Percentiles rank a stretch among this genome's conserved stretches.
Evolutionary conservation across 306 rosid species (phyloP).

Genomic region (Hippophae rhamnoides): DNA sequence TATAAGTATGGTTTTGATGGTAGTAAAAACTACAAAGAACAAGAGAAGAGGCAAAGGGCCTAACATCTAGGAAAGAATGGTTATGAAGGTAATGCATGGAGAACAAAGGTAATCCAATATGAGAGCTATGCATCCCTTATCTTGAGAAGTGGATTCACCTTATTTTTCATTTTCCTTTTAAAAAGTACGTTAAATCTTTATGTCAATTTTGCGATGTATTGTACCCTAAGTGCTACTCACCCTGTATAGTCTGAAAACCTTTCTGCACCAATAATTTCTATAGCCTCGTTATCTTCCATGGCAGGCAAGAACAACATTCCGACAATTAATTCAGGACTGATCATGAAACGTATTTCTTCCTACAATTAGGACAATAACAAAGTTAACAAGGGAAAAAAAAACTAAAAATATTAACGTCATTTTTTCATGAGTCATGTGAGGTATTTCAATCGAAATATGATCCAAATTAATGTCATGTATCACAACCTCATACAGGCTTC

Average conservation of each 20-base stretch:
- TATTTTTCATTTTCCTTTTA: too few relatives aligned
- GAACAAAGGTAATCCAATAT: neutral
- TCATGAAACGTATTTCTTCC: constrained; percentile 97
- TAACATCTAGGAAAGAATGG: neutral
- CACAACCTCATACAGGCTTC: constrained; percentile 1
- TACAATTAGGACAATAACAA: constrained; percentile 17
- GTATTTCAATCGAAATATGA: constrained; percentile 5
- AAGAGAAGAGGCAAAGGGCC: neutral
- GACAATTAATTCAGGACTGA: constrained; percentile 77
- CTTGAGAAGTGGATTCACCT: too few relatives aligned
- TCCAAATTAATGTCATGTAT: constrained; percentile 7
- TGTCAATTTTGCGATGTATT: neutral
- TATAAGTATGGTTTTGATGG: neutral
- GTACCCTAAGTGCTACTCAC: constrained; percentile 32
- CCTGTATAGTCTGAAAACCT: constrained; percentile 84
- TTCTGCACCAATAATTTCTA: constrained; percentile 78
- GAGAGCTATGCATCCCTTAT: neutral
- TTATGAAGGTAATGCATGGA: neutral
- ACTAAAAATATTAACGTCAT: constrained; percentile 16
- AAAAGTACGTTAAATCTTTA: neutral
- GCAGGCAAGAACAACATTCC: constrained; percentile 90
- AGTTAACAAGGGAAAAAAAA: constrained; percentile 14
- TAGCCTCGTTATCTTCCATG: constrained; percentile 84
- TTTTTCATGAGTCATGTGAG: constrained; percentile 15
- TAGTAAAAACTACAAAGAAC: neutral